Evolutionary conservation across 139 green algal genomes (phyloP), one percentile per base, ranked within the genome.

Genomic region (Chlorella sp.): DNA sequence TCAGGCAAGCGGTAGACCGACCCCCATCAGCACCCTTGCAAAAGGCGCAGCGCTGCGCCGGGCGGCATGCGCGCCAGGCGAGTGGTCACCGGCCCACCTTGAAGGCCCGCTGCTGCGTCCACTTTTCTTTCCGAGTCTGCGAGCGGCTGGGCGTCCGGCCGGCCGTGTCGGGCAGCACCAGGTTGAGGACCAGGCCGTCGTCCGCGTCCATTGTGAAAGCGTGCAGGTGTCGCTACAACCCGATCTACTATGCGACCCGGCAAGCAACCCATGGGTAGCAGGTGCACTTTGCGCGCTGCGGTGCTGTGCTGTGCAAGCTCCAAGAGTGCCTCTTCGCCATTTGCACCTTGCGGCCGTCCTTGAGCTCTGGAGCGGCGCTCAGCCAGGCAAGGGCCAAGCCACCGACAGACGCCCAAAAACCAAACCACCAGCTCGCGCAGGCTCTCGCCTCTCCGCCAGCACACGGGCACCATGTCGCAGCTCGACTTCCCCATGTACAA

Each of bases 401-500:
- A 57, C 61, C 40, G 18, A 15, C 32, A 37, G 16, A 57, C 15
- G 11, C 77, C 53, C 36, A 53, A 34, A 39, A 22, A 42, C 26
- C 57, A 75, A 34, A 24, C 81, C 61, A 12, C 57, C 42, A n/a
- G 53, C 18, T 36, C 57, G 12, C 21, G 48, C 28, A 11, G 78
- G 9, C 60, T 30, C 66, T 34, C 60, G 53, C 60, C 53, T 3
- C 66, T 73, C 34, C 36, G n/a, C 1, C 75, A 30, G 42, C 1
- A 5, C 28, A 5, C 42, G 30, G 79, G 42, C 79, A 30, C 42
- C 78, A 60, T 84, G 40, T 60, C 79, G 19, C 81, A 69, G 57
- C 98, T 96, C 85, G 95, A 91, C 76, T 98, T 97, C 75, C 97
- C 97, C 0, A 91, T 97, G 2, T 81, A 98, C 18, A 89, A 92